Base-by-base conservation (phyloP, 2,329 filamentous ascomycete species). In the Sclerotinia glacialis region DNA sequence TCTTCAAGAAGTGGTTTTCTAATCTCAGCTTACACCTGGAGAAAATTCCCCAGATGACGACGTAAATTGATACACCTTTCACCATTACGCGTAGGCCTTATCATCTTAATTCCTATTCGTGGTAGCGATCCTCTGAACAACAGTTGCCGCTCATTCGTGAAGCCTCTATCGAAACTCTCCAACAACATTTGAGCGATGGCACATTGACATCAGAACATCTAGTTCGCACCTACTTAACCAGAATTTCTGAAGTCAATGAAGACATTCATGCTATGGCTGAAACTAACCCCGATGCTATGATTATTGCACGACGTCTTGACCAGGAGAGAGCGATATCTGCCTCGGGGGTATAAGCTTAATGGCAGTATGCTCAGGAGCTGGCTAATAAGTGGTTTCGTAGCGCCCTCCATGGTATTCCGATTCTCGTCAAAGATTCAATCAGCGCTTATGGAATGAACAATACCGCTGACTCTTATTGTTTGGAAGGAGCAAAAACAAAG, bases 371-470 rank as follows among this genome's bases (percentile, higher is more conserved):
- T 31, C 31, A 31, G 7, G 21, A 59, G 40, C 26, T 59, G 5
- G 18, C 31, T 40, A 23, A 44, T 26, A 18, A 31, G 4, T 6
- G 7, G 4, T 21, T 28, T 21, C 16, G 4, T 31, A 67, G 65
- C 16, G n/a, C 82, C 11, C 76, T 86, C 0, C 83, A 86, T 74
- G 85, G 85, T 3, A 79, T 87, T 4, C 85, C 84, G 0, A 82
- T 87, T 55, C 74, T 86, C 18, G 81, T 86, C 76, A 87, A 87
- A 75, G 82, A 85, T 74, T 85, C 85, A 71, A 86, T 87, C 64
- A 83, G 82, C 26, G 86, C 84, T 0, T 72, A 76, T 3, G 84
- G 86, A 71, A 72, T 86, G 83, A 82, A 85, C 71, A 86, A 50
- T 28, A 63, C 67, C 11, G 69, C 65, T 56, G 47, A 53, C 5